A percentile compares a stretch with the other conserved stretches of the same genome.
Evolutionary conservation across 371 early-diverging fungal genomes (phyloP).

Genomic region (Mortierella sp.): DNA sequence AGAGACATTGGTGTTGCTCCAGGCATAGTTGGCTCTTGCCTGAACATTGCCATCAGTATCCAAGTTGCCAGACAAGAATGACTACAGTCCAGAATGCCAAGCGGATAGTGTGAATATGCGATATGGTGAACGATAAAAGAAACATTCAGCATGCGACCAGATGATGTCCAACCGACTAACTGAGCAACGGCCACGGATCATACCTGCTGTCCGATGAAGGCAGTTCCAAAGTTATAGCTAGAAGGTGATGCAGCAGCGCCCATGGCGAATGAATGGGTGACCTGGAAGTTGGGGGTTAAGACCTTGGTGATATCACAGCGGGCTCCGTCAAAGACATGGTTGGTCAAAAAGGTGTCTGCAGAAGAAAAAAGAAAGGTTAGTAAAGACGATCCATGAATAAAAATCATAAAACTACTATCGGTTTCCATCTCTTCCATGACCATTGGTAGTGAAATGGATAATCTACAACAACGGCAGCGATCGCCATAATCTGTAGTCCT

Average conservation of each 20-base stretch:
- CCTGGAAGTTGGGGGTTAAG: conserved; percentile 93
- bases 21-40: conserved; percentile 77
- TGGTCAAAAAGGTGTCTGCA: conserved; percentile 80
- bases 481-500: too few species aligned
- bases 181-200: background rate
- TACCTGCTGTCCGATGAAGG: conserved; percentile 60
- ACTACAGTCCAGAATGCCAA: conserved; percentile 46
- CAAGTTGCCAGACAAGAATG: conserved; percentile 90
- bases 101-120: too few species aligned
- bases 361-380: background rate
- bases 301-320: conserved; percentile 93
- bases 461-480: too few species aligned
- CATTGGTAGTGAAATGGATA: too few species aligned
- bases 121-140: too few species aligned
- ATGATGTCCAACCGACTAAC: background rate
- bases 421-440: too few species aligned
- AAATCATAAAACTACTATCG: background rate
- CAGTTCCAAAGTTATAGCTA: conserved; percentile 84
- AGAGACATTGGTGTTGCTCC: conserved; percentile 68
- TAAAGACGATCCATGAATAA: background rate
- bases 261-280: conserved; percentile 91
- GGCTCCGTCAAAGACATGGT: conserved; percentile 94
- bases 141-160: background rate
- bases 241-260: conserved; percentile 88
- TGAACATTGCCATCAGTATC: conserved; percentile 88